Conservation (phyloP, 139 green algal species). For the Tetraselmis chui region DNA sequence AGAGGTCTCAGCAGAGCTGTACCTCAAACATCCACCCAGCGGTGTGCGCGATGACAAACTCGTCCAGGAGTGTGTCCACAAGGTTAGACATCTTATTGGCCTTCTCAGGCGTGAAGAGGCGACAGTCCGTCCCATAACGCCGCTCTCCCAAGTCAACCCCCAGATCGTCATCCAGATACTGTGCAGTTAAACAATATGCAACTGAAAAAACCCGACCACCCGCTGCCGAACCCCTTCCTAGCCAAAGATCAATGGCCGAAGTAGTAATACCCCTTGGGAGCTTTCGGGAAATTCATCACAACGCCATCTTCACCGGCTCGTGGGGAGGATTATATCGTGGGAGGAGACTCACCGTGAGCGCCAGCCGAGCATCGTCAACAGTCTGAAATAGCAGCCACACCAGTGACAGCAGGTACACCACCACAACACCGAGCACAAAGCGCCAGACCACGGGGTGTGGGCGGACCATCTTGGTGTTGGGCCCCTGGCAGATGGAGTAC, state of each 20-base stretch:
- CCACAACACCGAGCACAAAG: slow-evolving; percentile 67
- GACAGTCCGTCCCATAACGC: slow-evolving; percentile 70
- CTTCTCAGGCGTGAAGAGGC: slow-evolving; percentile 55
- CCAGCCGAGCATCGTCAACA: slow-evolving; percentile 56
- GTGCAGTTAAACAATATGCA: slow-evolving; percentile 19
- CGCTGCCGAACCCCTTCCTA: no score
- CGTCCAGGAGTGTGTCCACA: slow-evolving; percentile 70
- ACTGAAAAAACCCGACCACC: no score
- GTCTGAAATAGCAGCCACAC: slow-evolving; percentile 81
- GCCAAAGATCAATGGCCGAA: no score
- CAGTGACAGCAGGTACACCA: slow-evolving; percentile 78
- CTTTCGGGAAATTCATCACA: no score
- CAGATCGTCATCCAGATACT: slow-evolving; percentile 74
- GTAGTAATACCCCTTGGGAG: no score
- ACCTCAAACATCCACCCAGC: slow-evolving; percentile 51
- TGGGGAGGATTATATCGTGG: no score
- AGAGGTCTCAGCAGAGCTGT: no score
- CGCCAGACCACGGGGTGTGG: slow-evolving; percentile 84
- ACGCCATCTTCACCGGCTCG: no score
- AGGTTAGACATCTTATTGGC: slow-evolving; percentile 32
- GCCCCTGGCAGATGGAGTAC: slow-evolving; percentile 69
- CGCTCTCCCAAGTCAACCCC: slow-evolving; percentile 63
- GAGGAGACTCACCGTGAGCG: slow-evolving; percentile 47
- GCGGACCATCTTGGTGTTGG: slow-evolving; percentile 65
- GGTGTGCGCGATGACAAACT: slow-evolving; percentile 88